Conservation (phyloP, 2,329 filamentous ascomycete species). For the Venturia oleaginea region DNA sequence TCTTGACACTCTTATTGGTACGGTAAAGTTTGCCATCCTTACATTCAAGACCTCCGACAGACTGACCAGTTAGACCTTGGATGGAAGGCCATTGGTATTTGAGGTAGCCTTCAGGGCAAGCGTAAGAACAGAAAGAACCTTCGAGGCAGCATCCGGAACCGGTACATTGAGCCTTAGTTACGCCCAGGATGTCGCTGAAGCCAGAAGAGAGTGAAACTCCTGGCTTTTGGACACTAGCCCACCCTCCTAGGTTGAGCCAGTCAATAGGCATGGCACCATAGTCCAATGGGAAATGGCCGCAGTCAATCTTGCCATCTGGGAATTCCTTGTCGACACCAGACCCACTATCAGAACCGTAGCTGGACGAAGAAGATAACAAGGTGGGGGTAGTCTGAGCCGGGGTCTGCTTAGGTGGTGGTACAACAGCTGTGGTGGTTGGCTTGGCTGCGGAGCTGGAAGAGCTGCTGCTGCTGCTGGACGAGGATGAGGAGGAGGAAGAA, state of each 20-base stretch:
- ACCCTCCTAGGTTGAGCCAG: slow-evolving; percentile 65
- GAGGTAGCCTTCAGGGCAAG: slow-evolving; percentile 80
- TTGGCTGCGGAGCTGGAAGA: background rate
- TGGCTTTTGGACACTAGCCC: slow-evolving; percentile 65
- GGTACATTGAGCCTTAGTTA: slow-evolving; percentile 49
- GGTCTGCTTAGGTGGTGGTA: background rate
- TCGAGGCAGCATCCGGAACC: slow-evolving; percentile 50
- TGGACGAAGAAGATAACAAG: background rate
- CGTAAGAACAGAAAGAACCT: slow-evolving; percentile 78
- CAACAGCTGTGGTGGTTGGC: background rate
- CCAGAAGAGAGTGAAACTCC: slow-evolving; percentile 24
- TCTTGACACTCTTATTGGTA: slow-evolving; percentile 57
- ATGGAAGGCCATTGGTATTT: slow-evolving; percentile 80
- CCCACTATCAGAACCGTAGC: background rate
- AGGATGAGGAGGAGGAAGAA: background rate
- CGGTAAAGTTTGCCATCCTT: slow-evolving; percentile 67
- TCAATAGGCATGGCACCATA: slow-evolving; percentile 69
- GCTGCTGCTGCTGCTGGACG: background rate
- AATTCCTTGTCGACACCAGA: slow-evolving; percentile 42
- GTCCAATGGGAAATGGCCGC: slow-evolving; percentile 63
- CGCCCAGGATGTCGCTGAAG: slow-evolving; percentile 51
- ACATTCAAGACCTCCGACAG: slow-evolving; percentile 81
- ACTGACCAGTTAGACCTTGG: slow-evolving; percentile 74
- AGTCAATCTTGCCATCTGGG: slow-evolving; percentile 63
- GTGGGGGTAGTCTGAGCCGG: background rate